These are phyloP conservation scores for Pichia membranifaciens DNA, from an alignment of 805 yeast species.

Conservation along the genomic window DNA sequence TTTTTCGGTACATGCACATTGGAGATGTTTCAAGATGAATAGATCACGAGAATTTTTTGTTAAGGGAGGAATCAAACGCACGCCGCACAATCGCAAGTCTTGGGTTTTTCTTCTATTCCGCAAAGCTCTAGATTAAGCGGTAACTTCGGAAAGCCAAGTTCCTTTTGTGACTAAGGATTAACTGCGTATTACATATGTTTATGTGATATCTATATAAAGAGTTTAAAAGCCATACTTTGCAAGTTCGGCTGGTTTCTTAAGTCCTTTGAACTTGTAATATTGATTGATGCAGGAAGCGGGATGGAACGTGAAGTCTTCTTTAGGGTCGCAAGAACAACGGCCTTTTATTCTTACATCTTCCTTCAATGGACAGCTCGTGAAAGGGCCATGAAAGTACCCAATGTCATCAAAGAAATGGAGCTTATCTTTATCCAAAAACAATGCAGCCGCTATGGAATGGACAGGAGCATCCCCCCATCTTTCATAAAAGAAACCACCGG, in stretches of 20 bases:
- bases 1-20: no score
- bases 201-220: conserved; percentile 6
- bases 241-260: conserved; percentile 62
- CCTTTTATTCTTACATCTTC: conserved; percentile 46
- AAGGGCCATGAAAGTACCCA: conserved; percentile 80
- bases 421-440: conserved; percentile 62
- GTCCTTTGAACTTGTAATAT: conserved; percentile 47
- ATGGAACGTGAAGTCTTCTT: conserved; percentile 71
- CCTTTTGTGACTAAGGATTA: no score
- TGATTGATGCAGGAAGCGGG: conserved; percentile 63
- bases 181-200: no score
- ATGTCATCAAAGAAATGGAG: conserved; percentile 77
- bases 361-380: conserved; percentile 71
- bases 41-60: no score
- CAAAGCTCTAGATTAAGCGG: no score
- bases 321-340: conserved; percentile 67
- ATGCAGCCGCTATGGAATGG: conserved; percentile 78
- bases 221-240: conserved; percentile 34
- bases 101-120: no score
- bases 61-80: no score
- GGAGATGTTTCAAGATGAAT: no score
- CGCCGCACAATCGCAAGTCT: no score
- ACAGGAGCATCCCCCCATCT: conserved; percentile 95
- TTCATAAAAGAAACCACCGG: conserved; percentile 86
- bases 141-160: no score